These are phyloP conservation scores for Aspergillus funiculosus DNA, from an alignment of 495 filamentous ascomycete species.

Conservation along the genomic window DNA sequence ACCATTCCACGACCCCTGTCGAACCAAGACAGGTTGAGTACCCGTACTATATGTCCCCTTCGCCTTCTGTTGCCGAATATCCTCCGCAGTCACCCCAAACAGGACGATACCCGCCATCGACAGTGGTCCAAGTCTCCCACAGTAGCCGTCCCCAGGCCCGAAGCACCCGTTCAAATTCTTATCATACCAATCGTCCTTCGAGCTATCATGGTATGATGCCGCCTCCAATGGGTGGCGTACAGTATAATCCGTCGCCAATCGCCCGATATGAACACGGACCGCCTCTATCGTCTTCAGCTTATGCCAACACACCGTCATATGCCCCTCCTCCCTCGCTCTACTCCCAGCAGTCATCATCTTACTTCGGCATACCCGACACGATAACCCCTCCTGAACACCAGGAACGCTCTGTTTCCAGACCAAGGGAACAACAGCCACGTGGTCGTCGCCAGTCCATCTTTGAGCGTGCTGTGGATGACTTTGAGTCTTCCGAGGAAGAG, in stretches of 20 bases:
- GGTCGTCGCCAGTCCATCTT: constrained; percentile 33
- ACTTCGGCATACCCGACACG: constrained; percentile 11
- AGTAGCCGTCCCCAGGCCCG: constrained; percentile 26
- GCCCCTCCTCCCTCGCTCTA: constrained; percentile 24
- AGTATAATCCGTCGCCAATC: constrained; percentile 29
- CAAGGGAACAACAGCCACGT: constrained; percentile 30
- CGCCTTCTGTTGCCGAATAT: constrained; percentile 31
- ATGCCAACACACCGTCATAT: constrained; percentile 27
- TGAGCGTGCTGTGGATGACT: constrained; percentile 27
- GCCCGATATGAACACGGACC: constrained; percentile 34
- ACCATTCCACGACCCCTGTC: constrained; percentile 30
- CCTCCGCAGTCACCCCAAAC: constrained; percentile 27
- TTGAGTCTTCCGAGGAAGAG: constrained; percentile 17
- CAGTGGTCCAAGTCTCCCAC: constrained; percentile 25
- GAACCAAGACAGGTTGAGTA: constrained; percentile 33
- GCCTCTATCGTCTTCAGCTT: constrained; percentile 35
- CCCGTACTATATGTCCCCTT: constrained; percentile 22
- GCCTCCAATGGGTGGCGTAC: constrained; percentile 25
- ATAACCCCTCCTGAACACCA: constrained; percentile 20
- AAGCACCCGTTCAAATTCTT: constrained; percentile 28
- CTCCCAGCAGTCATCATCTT: constrained; percentile 19
- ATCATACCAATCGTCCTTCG: constrained; percentile 36
- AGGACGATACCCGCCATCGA: constrained; percentile 22
- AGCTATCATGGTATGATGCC: constrained; percentile 41
- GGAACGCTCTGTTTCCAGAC: constrained; percentile 32